A percentile compares a stretch with the other conserved stretches of the same genome.
Evolutionary conservation across 768 basidiomycete species (phyloP).

Genomic region (Tricholoma hemisulphureum): DNA sequence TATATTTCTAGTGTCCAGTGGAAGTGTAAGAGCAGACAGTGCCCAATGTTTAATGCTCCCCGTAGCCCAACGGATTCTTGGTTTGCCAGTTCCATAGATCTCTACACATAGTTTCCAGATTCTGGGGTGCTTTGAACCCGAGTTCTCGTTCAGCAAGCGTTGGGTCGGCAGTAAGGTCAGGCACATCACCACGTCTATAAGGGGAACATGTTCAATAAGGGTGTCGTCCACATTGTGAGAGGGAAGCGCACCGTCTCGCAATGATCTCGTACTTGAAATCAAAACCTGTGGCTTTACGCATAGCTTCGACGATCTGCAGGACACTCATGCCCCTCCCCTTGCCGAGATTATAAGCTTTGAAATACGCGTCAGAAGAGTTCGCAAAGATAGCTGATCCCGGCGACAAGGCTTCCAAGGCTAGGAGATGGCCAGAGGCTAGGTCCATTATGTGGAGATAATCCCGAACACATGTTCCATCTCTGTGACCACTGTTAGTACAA

Average conservation of each 20-base stretch:
- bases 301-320: slow-evolving; percentile 90
- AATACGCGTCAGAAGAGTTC: slow-evolving; percentile 54
- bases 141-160: slow-evolving; percentile 88
- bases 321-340: slow-evolving; percentile 92
- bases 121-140: slow-evolving; percentile 80
- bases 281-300: slow-evolving; percentile 87
- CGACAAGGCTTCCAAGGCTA: slow-evolving; percentile 82
- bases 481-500: slow-evolving; percentile 22
- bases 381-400: slow-evolving; percentile 61
- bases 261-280: slow-evolving; percentile 88
- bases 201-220: slow-evolving; percentile 1
- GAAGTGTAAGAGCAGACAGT: neutral
- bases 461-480: slow-evolving; percentile 97
- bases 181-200: slow-evolving; percentile 88
- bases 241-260: slow-evolving; percentile 71
- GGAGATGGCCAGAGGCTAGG: slow-evolving; percentile 89
- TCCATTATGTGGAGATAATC: slow-evolving; percentile 95
- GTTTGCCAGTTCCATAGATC: slow-evolving; percentile 99
- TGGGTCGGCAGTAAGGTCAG: slow-evolving; percentile 94
- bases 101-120: slow-evolving; percentile 89
- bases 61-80: slow-evolving; percentile 84
- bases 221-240: neutral
- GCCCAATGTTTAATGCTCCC: slow-evolving; percentile 3
- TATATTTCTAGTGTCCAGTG: neutral
- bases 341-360: slow-evolving; percentile 96